Conservation (phyloP, 768 basidiomycete species). For the Phanerochaete sordida region DNA sequence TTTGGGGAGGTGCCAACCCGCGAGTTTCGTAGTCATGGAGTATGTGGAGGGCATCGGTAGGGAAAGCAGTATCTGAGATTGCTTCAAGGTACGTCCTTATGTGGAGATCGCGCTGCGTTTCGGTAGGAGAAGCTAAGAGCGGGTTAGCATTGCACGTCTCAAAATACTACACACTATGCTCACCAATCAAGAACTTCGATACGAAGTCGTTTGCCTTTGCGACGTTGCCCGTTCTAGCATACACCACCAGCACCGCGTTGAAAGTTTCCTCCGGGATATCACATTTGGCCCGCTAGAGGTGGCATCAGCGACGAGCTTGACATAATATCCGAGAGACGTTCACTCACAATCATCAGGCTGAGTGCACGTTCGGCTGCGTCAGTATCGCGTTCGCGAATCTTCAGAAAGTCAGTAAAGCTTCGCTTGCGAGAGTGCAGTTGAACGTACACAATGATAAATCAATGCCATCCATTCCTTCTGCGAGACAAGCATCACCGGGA, state of each 20-base stretch:
- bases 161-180: background rate
- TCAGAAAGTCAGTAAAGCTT: conserved; percentile 5
- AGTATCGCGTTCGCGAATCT: conserved; percentile 48
- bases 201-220: conserved; percentile 44
- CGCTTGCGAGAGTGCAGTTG: background rate
- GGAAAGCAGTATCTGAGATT: conserved; percentile 44
- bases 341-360: conserved; percentile 47
- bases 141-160: too few species aligned
- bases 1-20: conserved; percentile 62
- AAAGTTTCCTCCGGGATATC: conserved; percentile 34
- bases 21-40: conserved; percentile 72
- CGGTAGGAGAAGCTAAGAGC: conserved; percentile 39
- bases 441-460: conserved; percentile 12
- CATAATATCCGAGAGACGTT: background rate
- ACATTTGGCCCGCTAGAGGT: conserved; percentile 38
- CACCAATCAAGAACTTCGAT: conserved; percentile 20
- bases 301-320: background rate
- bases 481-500: background rate
- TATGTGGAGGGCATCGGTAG: conserved; percentile 58
- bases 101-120: conserved; percentile 65
- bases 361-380: conserved; percentile 48
- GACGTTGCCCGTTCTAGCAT: conserved; percentile 45
- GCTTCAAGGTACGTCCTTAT: conserved; percentile 62
- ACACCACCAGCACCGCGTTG: conserved; percentile 44
- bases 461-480: conserved; percentile 13